Conservation (phyloP, 1,139 yeast species). For the Zhuliangozyma parablackwelliae region DNA sequence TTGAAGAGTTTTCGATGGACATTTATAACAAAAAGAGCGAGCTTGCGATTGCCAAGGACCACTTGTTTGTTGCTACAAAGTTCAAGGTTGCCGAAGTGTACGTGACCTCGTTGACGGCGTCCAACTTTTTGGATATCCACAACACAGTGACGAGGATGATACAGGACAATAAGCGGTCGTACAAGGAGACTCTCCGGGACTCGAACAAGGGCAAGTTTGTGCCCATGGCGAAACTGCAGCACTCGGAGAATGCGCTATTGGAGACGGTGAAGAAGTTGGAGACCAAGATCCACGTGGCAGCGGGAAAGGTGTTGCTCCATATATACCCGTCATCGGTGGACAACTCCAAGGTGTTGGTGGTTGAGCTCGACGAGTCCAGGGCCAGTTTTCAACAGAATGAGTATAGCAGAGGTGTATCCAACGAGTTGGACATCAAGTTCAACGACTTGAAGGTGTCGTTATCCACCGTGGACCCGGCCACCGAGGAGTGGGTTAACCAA, state of each 20-base stretch:
- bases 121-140: slow-evolving; percentile 73
- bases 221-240: slow-evolving; percentile 7
- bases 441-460: slow-evolving; percentile 63
- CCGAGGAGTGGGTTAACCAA: slow-evolving; percentile 39
- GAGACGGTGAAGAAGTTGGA: slow-evolving; percentile 41
- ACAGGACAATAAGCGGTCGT: slow-evolving; percentile 68
- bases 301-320: slow-evolving; percentile 55
- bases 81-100: slow-evolving; percentile 58
- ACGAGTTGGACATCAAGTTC: slow-evolving; percentile 48
- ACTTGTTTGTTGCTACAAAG: slow-evolving; percentile 53
- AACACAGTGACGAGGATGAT: slow-evolving; percentile 68
- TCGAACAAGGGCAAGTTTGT: slow-evolving; percentile 21
- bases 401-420: slow-evolving; percentile 44
- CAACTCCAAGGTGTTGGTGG: slow-evolving; percentile 68
- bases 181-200: slow-evolving; percentile 66
- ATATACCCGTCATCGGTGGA: slow-evolving; percentile 74
- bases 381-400: slow-evolving; percentile 62
- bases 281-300: slow-evolving; percentile 59
- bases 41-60: slow-evolving; percentile 47
- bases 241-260: slow-evolving; percentile 25
- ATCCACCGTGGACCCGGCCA: slow-evolving; percentile 46
- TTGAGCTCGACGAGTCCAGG: slow-evolving; percentile 54
- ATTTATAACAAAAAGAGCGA: slow-evolving; percentile 66
- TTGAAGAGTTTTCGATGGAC: slow-evolving; percentile 48
- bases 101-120: slow-evolving; percentile 79